A percentile compares a stretch with the other conserved stretches of the same genome.
Conservation (phyloP, 2,329 filamentous ascomycete genomes). For the Nigrograna mackinnonii region DNA sequence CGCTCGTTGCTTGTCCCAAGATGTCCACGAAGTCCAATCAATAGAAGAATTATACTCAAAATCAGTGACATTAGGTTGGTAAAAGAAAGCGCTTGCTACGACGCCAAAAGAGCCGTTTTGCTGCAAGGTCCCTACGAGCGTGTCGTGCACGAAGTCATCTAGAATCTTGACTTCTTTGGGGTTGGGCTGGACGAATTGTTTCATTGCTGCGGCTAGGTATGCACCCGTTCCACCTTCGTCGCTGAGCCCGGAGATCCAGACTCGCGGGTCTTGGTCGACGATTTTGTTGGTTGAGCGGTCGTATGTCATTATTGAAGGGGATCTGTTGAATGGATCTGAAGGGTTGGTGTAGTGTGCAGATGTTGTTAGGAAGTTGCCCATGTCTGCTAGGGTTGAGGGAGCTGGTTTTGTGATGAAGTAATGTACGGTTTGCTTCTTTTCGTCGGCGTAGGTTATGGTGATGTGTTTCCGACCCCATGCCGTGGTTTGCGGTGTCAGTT, state of each 20-base stretch:
- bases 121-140: slow-evolving; percentile 53
- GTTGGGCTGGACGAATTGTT: slow-evolving; percentile 57
- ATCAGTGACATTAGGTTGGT: slow-evolving; percentile 49
- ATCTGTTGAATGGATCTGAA: slow-evolving; percentile 58
- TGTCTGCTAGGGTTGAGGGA: slow-evolving; percentile 47
- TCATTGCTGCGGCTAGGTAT: slow-evolving; percentile 59
- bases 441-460: slow-evolving; percentile 53
- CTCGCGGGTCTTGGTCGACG: slow-evolving; percentile 53
- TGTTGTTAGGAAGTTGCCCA: slow-evolving; percentile 59
- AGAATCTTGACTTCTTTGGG: slow-evolving; percentile 55
- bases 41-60: slow-evolving; percentile 51
- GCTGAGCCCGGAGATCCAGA: slow-evolving; percentile 63
- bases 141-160: slow-evolving; percentile 57
- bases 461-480: slow-evolving; percentile 57
- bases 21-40: slow-evolving; percentile 56
- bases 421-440: slow-evolving; percentile 57
- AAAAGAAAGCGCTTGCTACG: slow-evolving; percentile 61
- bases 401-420: slow-evolving; percentile 59
- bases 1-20: slow-evolving; percentile 54
- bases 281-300: slow-evolving; percentile 43
- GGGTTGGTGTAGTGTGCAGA: slow-evolving; percentile 56
- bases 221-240: slow-evolving; percentile 63
- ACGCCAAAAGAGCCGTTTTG: slow-evolving; percentile 50
- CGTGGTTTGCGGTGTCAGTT: slow-evolving; percentile 45
- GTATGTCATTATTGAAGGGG: slow-evolving; percentile 61